Percentiles rank a stretch among this genome's conserved stretches.
Evolutionary conservation across 208 protist genomes (phyloP).

Genomic region (Crithidia brevicula): DNA sequence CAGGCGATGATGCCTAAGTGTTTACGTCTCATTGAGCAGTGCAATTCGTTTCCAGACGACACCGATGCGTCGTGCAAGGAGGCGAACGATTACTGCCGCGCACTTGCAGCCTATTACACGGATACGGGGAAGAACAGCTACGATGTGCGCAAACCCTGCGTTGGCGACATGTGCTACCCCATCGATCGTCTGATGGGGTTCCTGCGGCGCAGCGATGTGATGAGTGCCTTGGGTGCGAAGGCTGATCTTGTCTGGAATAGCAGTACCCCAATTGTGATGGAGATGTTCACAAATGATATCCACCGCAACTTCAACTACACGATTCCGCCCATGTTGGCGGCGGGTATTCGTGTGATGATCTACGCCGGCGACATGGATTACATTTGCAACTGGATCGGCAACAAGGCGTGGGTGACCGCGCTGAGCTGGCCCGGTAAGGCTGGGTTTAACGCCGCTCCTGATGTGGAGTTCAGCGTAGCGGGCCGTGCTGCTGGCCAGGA

Average conservation of each 20-base stretch:
- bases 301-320: slow-evolving; percentile 67
- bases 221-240: not conserved
- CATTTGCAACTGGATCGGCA: slow-evolving; percentile 94
- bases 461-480: slow-evolving; percentile 37
- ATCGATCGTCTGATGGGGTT: slow-evolving; percentile 8
- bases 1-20: slow-evolving; percentile 46
- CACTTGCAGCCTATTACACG: slow-evolving; percentile 21
- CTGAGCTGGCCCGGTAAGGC: slow-evolving; percentile 76
- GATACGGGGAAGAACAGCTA: slow-evolving; percentile 78
- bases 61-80: slow-evolving; percentile 19
- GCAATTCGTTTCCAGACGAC: slow-evolving; percentile 21
- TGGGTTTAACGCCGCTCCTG: slow-evolving; percentile 53
- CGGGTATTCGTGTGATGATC: slow-evolving; percentile 79
- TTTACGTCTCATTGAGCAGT: slow-evolving; percentile 36
- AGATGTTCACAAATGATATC: slow-evolving; percentile 62
- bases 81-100: not conserved
- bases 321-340: slow-evolving; percentile 60
- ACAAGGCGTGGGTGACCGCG: slow-evolving; percentile 72
- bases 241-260: not conserved
- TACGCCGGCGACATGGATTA: slow-evolving; percentile 93
- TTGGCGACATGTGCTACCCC: slow-evolving; percentile 25
- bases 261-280: slow-evolving; percentile 60
- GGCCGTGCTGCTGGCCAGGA: slow-evolving; percentile 35
- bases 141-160: slow-evolving; percentile 74
- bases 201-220: not conserved